Conservation (phyloP, 768 basidiomycete genomes). For the Epithele typhae region DNA sequence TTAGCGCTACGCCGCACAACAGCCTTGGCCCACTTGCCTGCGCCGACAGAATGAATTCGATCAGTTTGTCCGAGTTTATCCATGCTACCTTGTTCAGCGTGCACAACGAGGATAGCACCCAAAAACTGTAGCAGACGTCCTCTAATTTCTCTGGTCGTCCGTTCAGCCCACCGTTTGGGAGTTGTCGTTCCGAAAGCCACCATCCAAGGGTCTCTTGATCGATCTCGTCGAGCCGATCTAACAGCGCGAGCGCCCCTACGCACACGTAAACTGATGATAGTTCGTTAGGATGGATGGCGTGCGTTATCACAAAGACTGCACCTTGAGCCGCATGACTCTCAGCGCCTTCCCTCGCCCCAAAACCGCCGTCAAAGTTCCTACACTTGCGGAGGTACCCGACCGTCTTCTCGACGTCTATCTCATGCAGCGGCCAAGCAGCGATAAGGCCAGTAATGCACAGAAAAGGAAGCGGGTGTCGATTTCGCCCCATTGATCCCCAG, state of each 20-base stretch:
- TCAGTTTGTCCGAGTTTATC: conserved; percentile 82
- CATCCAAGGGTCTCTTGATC: conserved; percentile 79
- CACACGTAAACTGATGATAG: conserved; percentile 83
- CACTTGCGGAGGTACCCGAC: conserved; percentile 72
- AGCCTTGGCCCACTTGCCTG: conserved; percentile 47
- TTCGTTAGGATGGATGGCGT: no score
- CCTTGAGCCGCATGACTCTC: conserved; percentile 95
- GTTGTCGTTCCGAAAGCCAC: conserved; percentile 94
- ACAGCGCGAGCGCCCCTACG: conserved; percentile 79
- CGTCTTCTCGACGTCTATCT: conserved; percentile 62
- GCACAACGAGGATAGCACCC: conserved; percentile 86
- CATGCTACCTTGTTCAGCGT: conserved; percentile 80
- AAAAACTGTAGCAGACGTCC: conserved; percentile 98
- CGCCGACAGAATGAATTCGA: conserved; percentile 80
- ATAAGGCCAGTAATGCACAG: conserved; percentile 79
- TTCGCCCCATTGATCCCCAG: conserved; percentile 91
- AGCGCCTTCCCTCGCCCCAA: conserved; percentile 77
- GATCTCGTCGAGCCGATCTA: conserved; percentile 76
- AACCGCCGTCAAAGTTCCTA: conserved; percentile 94
- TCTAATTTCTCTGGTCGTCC: conserved; percentile 97
- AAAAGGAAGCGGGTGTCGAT: conserved; percentile 88
- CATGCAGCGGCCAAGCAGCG: conserved; percentile 74
- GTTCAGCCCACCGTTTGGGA: conserved; percentile 91
- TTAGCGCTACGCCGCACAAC: no score
- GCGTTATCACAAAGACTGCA: conserved; percentile 22